Evolutionary conservation across 2,329 filamentous ascomycete species (phyloP).

Genomic region (Monilinia polystroma): DNA sequence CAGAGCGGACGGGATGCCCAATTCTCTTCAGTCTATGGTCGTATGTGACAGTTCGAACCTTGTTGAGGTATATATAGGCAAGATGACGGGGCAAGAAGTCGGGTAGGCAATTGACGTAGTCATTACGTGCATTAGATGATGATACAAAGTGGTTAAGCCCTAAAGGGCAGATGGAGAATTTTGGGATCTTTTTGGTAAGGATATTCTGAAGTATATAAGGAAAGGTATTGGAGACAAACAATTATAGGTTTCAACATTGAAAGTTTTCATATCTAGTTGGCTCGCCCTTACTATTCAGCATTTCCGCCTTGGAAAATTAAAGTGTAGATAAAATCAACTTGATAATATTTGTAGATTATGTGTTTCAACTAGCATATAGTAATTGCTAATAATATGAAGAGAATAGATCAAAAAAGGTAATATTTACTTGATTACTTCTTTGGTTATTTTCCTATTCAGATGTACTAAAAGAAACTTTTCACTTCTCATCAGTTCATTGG

Average conservation of each 20-base stretch:
- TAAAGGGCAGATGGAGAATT: background rate
- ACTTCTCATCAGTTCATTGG: background rate
- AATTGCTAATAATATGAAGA: background rate
- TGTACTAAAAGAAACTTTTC: background rate
- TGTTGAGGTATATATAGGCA: background rate
- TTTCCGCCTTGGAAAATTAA: background rate
- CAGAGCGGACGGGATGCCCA: constrained; percentile 2
- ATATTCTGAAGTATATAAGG: too few relatives aligned
- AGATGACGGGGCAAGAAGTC: background rate
- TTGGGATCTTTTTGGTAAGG: too few relatives aligned
- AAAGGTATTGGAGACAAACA: too few relatives aligned
- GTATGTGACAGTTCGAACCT: background rate
- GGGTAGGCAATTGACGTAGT: background rate
- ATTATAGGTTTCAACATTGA: too few relatives aligned
- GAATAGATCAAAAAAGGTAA: background rate
- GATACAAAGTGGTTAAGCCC: background rate
- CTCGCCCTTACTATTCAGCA: too few relatives aligned
- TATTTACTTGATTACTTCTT: background rate
- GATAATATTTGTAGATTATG: background rate
- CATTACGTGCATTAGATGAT: too few relatives aligned
- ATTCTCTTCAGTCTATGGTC: constrained; percentile 6
- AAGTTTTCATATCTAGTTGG: too few relatives aligned
- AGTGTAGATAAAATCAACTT: background rate
- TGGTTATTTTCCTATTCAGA: background rate
- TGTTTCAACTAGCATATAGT: background rate